These are phyloP conservation scores for Calocybe gambosa DNA, from an alignment of 1,284 basidiomycete genomes.

Conservation along the genomic window DNA sequence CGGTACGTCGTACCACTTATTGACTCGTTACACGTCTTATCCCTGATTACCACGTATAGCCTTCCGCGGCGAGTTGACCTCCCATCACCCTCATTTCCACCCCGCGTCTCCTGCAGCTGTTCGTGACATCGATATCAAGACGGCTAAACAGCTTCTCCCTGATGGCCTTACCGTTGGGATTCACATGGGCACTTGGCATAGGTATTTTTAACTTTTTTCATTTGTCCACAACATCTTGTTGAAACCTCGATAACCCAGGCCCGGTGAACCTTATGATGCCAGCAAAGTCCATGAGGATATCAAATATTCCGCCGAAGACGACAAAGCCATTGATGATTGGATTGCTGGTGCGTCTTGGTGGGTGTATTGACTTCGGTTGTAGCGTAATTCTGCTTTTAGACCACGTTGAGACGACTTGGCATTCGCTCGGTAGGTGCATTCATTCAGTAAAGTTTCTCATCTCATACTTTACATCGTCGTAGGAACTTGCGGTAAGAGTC, in stretches of 20 bases:
- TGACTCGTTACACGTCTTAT: background rate
- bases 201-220: slow-evolving; percentile 14
- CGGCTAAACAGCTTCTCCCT: slow-evolving; percentile 58
- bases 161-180: slow-evolving; percentile 61
- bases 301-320: slow-evolving; percentile 58
- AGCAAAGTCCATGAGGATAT: slow-evolving; percentile 59
- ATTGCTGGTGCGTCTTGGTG: slow-evolving; percentile 34
- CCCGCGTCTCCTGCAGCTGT: slow-evolving; percentile 55
- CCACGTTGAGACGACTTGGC: slow-evolving; percentile 74
- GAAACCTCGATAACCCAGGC: slow-evolving; percentile 21
- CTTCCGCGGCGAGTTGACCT: slow-evolving; percentile 64
- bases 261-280: slow-evolving; percentile 48
- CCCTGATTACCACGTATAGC: slow-evolving; percentile 28
- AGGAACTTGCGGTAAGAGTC: slow-evolving; percentile 40
- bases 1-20: slow-evolving; percentile 26
- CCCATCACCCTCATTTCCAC: slow-evolving; percentile 71
- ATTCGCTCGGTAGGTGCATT: slow-evolving; percentile 48
- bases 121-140: slow-evolving; percentile 61
- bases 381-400: slow-evolving; percentile 28
- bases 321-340: slow-evolving; percentile 68
- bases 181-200: slow-evolving; percentile 69
- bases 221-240: background rate
- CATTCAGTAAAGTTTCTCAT: background rate
- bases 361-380: background rate
- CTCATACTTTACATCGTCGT: background rate